Percentiles rank a stretch among this genome's conserved stretches.
phyloP scores from a whole-genome alignment of 768 basidiomycete species.

The Leccinum fibrillosum region DNA sequence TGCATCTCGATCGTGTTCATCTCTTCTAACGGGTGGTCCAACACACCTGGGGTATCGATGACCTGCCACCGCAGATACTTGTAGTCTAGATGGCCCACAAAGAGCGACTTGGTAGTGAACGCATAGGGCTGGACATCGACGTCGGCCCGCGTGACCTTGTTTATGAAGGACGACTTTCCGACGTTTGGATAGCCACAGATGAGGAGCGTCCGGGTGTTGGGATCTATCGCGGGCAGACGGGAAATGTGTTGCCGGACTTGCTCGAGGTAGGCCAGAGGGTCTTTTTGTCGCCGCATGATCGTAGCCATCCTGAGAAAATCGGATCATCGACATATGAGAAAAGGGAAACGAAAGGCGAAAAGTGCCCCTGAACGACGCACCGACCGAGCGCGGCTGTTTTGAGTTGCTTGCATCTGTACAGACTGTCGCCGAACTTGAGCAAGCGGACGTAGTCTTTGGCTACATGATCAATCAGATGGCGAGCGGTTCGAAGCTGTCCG shows the following conservation, averaged over 20 bases:
- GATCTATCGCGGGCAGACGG: slow-evolving; percentile 96
- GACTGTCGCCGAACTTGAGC: slow-evolving; percentile 95
- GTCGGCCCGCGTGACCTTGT: slow-evolving; percentile 98
- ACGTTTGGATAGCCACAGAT: slow-evolving; percentile 99
- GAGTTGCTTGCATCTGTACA: slow-evolving; percentile 98
- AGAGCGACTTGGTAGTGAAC: slow-evolving; percentile 98
- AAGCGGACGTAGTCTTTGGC: slow-evolving; percentile 96
- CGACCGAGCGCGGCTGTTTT: slow-evolving; percentile 97
- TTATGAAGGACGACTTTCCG: slow-evolving; percentile 98
- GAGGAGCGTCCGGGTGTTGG: slow-evolving; percentile 94
- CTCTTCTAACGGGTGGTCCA: slow-evolving; percentile 97
- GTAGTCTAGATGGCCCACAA: slow-evolving; percentile 98
- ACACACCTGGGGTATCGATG: slow-evolving; percentile 96
- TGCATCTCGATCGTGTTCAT: slow-evolving; percentile 99
- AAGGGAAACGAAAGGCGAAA: not conserved
- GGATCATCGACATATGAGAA: not conserved
- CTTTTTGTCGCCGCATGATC: slow-evolving; percentile 97
- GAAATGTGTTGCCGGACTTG: slow-evolving; percentile 99
- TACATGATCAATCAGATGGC: slow-evolving; percentile 95
- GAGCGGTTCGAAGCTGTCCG: slow-evolving; percentile 92
- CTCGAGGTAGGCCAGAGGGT: slow-evolving; percentile 96
- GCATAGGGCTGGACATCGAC: slow-evolving; percentile 99
- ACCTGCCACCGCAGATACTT: slow-evolving; percentile 99
- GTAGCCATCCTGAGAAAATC: slow-evolving; percentile 80
- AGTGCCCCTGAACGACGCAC: slow-evolving; percentile 42